Base-by-base conservation (phyloP, 2,329 filamentous ascomycete genomes). In the Periconia sp. region DNA sequence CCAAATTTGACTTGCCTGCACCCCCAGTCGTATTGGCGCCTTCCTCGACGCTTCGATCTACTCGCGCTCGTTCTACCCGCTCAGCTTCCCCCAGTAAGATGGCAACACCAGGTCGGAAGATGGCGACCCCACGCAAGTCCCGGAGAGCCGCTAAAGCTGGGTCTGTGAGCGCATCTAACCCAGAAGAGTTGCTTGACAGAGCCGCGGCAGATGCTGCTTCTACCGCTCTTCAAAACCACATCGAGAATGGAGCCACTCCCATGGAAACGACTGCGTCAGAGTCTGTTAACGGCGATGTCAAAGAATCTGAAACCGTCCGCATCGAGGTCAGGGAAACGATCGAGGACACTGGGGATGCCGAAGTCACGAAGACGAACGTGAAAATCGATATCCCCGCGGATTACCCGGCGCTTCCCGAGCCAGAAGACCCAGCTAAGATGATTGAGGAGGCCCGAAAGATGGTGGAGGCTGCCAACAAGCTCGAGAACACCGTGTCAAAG, bases 371-470 rank as follows among this genome's bases (percentile, higher is more conserved):
- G 61, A 92, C 88, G 7, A 85, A 86, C 45, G 85, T 93, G 46
- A 88, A 88, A 57, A 80, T 94, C 11, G 89, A 94, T 59, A 81
- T 94, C 68, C 90, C 92, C 3, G 81, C 85, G 10, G 83, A 82
- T 49, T 78, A 81, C 44, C 79, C 85, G 0, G 85, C 90, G 56
- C 81, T 92, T 9, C 87, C 89, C 0, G 84, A 86, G 13, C 86
- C 90, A 0, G 89, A 92, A 59, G 89, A 94, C 64, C 87, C 92
- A 1, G 83, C 89, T 53, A 84, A 87, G 51, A 92, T 97, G 88
- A 88, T 97, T 54, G 87, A 87, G 27, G 86, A 91, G 66, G 94
- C 94, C 31, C 91, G 88, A 76, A 85, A 87, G 62, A 96, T 97
- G 90, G 92, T 97, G 6, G 83, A 89, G 57, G 86, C 86, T 60